Evolutionary conservation across 2,329 filamentous ascomycete species (phyloP), one percentile per base, ranked within the genome.

Genomic region (Hymenoscyphus albidus): DNA sequence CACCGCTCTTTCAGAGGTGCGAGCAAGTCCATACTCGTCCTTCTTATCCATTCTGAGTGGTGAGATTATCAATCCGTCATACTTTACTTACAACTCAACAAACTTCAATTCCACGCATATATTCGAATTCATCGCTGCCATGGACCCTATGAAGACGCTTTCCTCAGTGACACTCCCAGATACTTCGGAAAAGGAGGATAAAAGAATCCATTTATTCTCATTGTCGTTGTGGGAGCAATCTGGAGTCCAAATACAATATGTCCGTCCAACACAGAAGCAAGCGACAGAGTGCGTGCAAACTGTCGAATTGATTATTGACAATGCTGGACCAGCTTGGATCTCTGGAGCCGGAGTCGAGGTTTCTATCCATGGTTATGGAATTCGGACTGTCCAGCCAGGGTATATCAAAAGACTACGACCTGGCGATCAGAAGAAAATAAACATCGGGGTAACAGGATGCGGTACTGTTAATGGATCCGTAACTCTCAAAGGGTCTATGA

Each of bases 21-120:
- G 79, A n/a, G 76, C 77, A 1, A 76, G 78, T 38, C 77, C 78
- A 5, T 82, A 77, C 74, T 81, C 75, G 71, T 78, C 75, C 59
- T 80, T 77, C 69, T 70, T 81, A 60, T 78, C 79, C 10, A 77
- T 82, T 66, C 78, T 79, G 61, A 76, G 77, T 14, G 81, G 81
- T 56, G 79, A 81, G 62, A 74, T 83, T 62, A 75, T 80, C 31
- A 78, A 78, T 61, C 79, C 80, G 0, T 74, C 71, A 62, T 77
- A 78, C 55, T 81, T 76, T 68, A 81, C 79, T 0, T 42, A 69
- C 2, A 75, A 77, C 51, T 75, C 75, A 31, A 78, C 76, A 3
- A 79, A 80, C 68, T 77, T 75, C 67, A 81, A 81, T 67, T 76
- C 74, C 2, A 76, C 77, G 4, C 77, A 80, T 67, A 79, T 82